Evolutionary conservation across 352 stramenopile genomes (phyloP), one percentile per base, ranked within the genome.

Genomic region (Phytophthora sojae): DNA sequence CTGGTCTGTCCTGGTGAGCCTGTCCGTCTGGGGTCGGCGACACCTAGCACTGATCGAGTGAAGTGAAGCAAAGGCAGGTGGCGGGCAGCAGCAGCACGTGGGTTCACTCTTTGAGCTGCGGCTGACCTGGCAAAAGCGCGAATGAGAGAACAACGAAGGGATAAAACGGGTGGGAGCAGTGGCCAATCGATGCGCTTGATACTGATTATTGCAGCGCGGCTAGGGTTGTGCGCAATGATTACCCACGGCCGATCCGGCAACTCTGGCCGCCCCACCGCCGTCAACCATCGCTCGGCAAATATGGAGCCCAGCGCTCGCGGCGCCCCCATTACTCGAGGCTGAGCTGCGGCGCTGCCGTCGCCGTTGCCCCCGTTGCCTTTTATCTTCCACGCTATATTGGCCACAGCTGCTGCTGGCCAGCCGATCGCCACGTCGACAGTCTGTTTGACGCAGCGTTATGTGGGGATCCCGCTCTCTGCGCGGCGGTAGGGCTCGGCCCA

Each of bases 381-480:
- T 21, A 30, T 0, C 9, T 39, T 39, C 32, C 32, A 15, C 32
- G 32, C 32, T 39, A 14, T 14, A 39, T 39, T 39, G 32, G 9
- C 39, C 39, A 47, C 39, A 8, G 39, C 6, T 15, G 39, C 12
- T 47, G 39, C 39, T 47, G 39, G 39, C 39, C 39, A 47, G 39
- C 39, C 39, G 39, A 19, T 39, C 32, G 58, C 44, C 45, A 68
- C 60, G 59, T 69, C 32, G 56, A 55, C 49, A 42, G 12, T 51
- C 26, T 71, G 64, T 64, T 69, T 56, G 23, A 59, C 47, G 15
- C 53, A 29, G 37, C 52, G 66, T 63, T 63, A 64, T 69, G 60
- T 73, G 66, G 53, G n/a, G 26, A 21, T 64, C 66, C 66, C 66
- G 66, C 66, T 73, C 66, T 73, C 59, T 73, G 42, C 25, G 26